Evolutionary conservation across 2,329 filamentous ascomycete species (phyloP), one percentile per base, ranked within the genome.

Genomic region (Daldinia eschscholtzii): DNA sequence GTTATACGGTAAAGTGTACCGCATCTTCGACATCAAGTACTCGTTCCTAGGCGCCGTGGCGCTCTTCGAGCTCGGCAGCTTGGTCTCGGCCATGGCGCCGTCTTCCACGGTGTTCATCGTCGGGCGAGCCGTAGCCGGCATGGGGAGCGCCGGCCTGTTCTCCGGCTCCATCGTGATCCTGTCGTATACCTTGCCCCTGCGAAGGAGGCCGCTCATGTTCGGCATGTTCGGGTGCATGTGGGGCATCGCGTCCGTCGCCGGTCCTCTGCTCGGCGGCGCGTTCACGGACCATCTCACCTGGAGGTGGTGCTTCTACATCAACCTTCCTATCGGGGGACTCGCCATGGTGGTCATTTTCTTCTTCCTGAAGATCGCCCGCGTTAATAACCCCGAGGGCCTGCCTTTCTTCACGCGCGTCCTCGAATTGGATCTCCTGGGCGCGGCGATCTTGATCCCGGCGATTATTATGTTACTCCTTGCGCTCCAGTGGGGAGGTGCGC

Each of bases 401-500:
- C 58, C 66, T 13, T 18, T 69, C 30, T n/a, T 52, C 20, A 5
- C 46, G 4, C 64, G 69, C 1, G 20, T 69, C n/a, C 37, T 59
- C 15, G 37, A 71, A 12, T 61, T 72, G 4, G 70, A 72, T 30
- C 18, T 70, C 10, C 5, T 62, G 23, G 65, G 64, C 1, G 61
- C 65, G 2, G 57, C 26, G 13, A 28, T 71, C 7, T 39, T 68
- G 30, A 65, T 72, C 30, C 84, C 86, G 0, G 81, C 83, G 41
- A 81, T 88, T 52, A 76, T 88, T 67, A 85, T 83, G 71, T 79
- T 88, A 12, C 78, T 89, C 7, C 80, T 89, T 3, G 87, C 86
- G 6, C 79, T 89, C 41, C 84, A 89, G 72, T 89, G 85, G 83
- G 87, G 86, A 13, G 87, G 87, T 7, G 79, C 82, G 42, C 76